Base-by-base conservation (phyloP, 169 alveolate species). In the Plasmodium gallinaceum region DNA sequence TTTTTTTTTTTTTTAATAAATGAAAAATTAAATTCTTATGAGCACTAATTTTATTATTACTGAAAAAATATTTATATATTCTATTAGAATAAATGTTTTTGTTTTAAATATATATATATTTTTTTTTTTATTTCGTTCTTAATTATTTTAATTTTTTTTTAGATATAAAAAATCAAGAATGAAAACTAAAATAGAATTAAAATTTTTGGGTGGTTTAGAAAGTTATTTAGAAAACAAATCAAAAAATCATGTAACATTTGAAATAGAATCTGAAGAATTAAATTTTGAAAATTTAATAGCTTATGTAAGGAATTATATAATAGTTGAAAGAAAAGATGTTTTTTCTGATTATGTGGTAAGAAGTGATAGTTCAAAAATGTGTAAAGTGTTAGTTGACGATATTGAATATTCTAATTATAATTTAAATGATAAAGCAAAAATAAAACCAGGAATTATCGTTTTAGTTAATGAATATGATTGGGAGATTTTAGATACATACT, bases 391-490 rank as follows among this genome's bases (percentile, higher is more conserved):
- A 22, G 86, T 93, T 37, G 90, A 92, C 39, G 43, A 68, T 16
- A 72, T 8, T 18, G 91, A 83, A 46, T 58, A 62, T 68, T 37
- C 75, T 42, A 83, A 83, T 62, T 83, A 66, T 68, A 83, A 83
- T 46, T 83, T 83, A 83, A 91, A 91, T 58, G 94, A 93, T 39
- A 60, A 76, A 26, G 85, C 70, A 54, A 90, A 90, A 57, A 90
- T 92, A 46, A 83, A 92, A 72, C 98, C 99, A 3, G 99, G 99
- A 20, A 96, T 98, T 62, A 89, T 98, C 20, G 99, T 98, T 24
- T 92, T 98, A 74, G 96, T 97, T 20, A 97, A 98, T 92, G 98
- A 98, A 87, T 94, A 96, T 22, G 99, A 98, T 85, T 98, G 99
- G 99, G 99, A 98, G 88, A 92, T 98, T 32, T 92, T 94, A 45